These are phyloP conservation scores for Penicillium sp. DNA, from an alignment of 2,329 filamentous ascomycete species.

Conservation along the genomic window DNA sequence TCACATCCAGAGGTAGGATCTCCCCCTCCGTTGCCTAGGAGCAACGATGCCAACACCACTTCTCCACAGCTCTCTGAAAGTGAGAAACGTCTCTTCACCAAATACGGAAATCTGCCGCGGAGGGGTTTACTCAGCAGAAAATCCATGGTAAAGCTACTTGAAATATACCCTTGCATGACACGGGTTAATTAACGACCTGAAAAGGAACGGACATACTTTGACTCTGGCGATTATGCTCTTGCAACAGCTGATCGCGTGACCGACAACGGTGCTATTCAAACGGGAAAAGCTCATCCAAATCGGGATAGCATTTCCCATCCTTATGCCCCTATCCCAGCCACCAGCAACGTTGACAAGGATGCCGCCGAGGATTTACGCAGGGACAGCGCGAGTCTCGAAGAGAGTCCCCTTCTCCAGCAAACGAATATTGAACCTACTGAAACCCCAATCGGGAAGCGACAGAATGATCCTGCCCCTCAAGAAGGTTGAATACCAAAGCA, in stretches of 20 bases:
- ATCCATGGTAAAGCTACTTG: slow-evolving; percentile 28
- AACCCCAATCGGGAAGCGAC: background rate
- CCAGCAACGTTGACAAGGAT: slow-evolving; percentile 31
- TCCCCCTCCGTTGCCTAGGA: background rate
- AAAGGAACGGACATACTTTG: slow-evolving; percentile 37
- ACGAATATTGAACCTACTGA: slow-evolving; percentile 14
- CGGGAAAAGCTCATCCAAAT: slow-evolving; percentile 32
- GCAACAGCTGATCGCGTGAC: slow-evolving; percentile 28
- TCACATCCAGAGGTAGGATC: slow-evolving; percentile 8
- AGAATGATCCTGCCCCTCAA: background rate
- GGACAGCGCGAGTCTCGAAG: slow-evolving; percentile 17
- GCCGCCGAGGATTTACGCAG: slow-evolving; percentile 27
- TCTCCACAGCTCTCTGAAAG: slow-evolving; percentile 18
- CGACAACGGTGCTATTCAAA: slow-evolving; percentile 29
- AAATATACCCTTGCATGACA: slow-evolving; percentile 3
- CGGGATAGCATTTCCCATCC: slow-evolving; percentile 36
- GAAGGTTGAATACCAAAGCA: background rate
- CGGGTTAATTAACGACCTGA: slow-evolving; percentile 13
- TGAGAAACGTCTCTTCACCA: slow-evolving; percentile 18
- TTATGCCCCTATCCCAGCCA: slow-evolving; percentile 30
- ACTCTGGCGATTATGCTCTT: slow-evolving; percentile 37
- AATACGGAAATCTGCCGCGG: slow-evolving; percentile 25
- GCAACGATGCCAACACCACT: slow-evolving; percentile 11
- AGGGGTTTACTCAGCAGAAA: slow-evolving; percentile 19
- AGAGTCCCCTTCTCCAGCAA: slow-evolving; percentile 25